Conservation (phyloP, 2,329 filamentous ascomycete genomes). For the Alternaria ethzedia region DNA sequence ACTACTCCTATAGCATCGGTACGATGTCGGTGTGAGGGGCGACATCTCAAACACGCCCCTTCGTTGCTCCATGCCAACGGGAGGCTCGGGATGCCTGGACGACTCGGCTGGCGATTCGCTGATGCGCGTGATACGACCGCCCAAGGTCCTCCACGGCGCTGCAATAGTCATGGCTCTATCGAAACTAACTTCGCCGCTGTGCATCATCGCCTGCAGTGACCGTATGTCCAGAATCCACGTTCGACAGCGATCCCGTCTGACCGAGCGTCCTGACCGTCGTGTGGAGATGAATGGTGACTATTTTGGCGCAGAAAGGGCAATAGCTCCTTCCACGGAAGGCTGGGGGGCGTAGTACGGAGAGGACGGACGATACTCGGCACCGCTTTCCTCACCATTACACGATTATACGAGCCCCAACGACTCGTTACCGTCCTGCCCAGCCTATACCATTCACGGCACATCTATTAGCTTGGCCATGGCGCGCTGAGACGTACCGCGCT, state of each 20-base stretch:
- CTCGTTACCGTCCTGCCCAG: slow-evolving; percentile 22
- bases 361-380: slow-evolving; percentile 32
- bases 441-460: slow-evolving; percentile 37
- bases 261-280: slow-evolving; percentile 23
- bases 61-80: slow-evolving; percentile 16
- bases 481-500: slow-evolving; percentile 46
- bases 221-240: background rate
- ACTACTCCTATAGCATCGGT: slow-evolving; percentile 7
- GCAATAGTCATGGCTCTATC: slow-evolving; percentile 20
- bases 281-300: slow-evolving; percentile 39
- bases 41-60: slow-evolving; percentile 22
- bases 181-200: slow-evolving; percentile 12
- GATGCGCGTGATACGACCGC: slow-evolving; percentile 11
- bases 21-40: slow-evolving; percentile 15
- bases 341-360: slow-evolving; percentile 34
- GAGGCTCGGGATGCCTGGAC: slow-evolving; percentile 13
- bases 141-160: slow-evolving; percentile 3
- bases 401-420: slow-evolving; percentile 30
- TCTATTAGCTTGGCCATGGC: slow-evolving; percentile 40
- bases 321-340: slow-evolving; percentile 25
- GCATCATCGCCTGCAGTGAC: slow-evolving; percentile 21
- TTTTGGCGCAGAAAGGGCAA: slow-evolving; percentile 27
- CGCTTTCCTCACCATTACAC: slow-evolving; percentile 20
- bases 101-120: slow-evolving; percentile 8
- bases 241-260: slow-evolving; percentile 17